Conservation (phyloP, 805 yeast genomes). For the Nakazawaea wickerhamii region DNA sequence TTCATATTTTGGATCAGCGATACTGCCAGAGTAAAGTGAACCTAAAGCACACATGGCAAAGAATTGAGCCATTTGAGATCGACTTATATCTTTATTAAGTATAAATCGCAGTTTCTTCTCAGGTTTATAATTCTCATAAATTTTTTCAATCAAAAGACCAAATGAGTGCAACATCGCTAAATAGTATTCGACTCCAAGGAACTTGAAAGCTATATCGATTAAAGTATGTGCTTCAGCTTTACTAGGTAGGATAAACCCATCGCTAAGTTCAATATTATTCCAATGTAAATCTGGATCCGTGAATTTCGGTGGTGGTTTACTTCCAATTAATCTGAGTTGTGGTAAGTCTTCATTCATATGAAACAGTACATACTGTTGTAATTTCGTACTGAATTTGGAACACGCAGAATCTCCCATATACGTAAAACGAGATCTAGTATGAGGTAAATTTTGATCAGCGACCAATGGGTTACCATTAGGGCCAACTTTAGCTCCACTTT, state of each 20-base stretch:
- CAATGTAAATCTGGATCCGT: constrained; percentile 7
- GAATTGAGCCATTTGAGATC: constrained; percentile 12
- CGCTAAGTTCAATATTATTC: background rate
- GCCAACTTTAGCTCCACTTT: constrained; percentile 4
- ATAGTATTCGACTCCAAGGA: constrained; percentile 11
- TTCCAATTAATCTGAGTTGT: background rate
- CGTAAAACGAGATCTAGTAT: background rate
- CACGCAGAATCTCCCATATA: constrained; percentile 14
- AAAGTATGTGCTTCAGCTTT: constrained; percentile 5
- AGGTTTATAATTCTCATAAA: constrained; percentile 5
- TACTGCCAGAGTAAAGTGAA: constrained; percentile 8
- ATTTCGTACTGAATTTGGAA: constrained; percentile 12
- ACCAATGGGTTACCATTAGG: constrained; percentile 11
- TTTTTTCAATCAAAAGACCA: constrained; percentile 2
- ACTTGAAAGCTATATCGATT: constrained; percentile 4
- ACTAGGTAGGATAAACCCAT: constrained; percentile 3
- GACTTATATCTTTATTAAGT: constrained; percentile 1
- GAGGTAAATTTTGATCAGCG: constrained; percentile 11
- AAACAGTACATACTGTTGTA: constrained; percentile 11
- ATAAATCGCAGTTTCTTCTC: background rate
- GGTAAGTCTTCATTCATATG: background rate
- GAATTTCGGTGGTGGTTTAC: background rate
- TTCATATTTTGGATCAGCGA: background rate
- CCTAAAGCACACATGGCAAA: constrained; percentile 14
- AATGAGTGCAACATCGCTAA: constrained; percentile 8